A percentile compares a stretch with the other conserved stretches of the same genome.
These are phyloP conservation scores for Aspergillus sclerotiicarbonarius DNA, from an alignment of 495 filamentous ascomycete species.

Conservation along the genomic window DNA sequence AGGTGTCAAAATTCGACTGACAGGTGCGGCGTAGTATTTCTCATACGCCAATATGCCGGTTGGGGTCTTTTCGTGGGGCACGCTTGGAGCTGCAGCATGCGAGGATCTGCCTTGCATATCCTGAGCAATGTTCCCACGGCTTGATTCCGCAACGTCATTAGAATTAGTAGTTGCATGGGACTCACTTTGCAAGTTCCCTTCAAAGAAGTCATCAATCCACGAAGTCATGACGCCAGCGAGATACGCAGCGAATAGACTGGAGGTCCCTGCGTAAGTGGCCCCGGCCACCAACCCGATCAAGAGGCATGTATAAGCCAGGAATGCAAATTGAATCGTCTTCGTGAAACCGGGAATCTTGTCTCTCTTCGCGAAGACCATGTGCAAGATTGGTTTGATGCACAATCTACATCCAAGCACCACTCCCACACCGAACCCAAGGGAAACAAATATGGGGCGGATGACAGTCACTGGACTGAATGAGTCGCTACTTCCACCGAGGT, in stretches of 20 bases:
- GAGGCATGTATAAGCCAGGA: conserved; percentile 42
- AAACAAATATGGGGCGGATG: conserved; percentile 58
- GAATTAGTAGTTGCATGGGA: background rate
- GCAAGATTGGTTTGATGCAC: conserved; percentile 38
- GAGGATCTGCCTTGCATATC: background rate
- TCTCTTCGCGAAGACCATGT: conserved; percentile 4
- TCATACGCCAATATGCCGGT: conserved; percentile 50
- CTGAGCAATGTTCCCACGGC: background rate
- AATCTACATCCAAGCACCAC: conserved; percentile 47
- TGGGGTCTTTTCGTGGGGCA: conserved; percentile 5
- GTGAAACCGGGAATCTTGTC: conserved; percentile 16
- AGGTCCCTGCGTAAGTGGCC: conserved; percentile 63
- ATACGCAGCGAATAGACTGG: conserved; percentile 68
- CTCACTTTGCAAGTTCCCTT: conserved; percentile 1
- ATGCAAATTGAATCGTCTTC: conserved; percentile 26
- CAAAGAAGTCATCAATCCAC: conserved; percentile 45
- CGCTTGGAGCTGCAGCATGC: background rate
- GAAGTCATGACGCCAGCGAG: conserved; percentile 60
- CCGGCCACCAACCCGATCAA: conserved; percentile 56
- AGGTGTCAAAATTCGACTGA: conserved; percentile 59
- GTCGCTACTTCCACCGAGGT: conserved; percentile 35
- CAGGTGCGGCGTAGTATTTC: conserved; percentile 51
- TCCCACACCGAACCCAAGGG: conserved; percentile 52
- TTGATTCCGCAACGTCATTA: background rate
- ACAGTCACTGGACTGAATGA: conserved; percentile 45